These are phyloP conservation scores for Candida maesae DNA, from an alignment of 805 yeast species.

Conservation along the genomic window DNA sequence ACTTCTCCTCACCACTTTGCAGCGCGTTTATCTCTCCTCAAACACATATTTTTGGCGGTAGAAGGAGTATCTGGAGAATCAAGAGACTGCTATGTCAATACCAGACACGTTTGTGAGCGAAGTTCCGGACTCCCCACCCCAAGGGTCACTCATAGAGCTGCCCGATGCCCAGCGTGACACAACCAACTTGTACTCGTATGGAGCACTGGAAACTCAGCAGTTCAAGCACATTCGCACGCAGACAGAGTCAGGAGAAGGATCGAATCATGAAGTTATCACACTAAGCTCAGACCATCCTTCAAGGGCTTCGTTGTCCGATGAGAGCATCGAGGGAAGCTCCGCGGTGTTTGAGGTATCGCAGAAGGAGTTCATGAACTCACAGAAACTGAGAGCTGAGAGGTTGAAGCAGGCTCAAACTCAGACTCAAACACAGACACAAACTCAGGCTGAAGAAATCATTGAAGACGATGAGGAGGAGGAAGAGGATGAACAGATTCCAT, in stretches of 20 bases:
- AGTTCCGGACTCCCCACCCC: constrained; percentile 19
- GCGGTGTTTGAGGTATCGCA: constrained; percentile 16
- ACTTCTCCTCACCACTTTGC: neutral
- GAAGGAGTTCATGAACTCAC: constrained; percentile 14
- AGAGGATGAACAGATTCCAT: neutral
- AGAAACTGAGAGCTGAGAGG: no score
- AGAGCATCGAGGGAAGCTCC: constrained; percentile 5
- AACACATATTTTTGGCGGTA: neutral
- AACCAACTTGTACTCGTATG: constrained; percentile 2
- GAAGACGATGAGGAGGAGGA: no score
- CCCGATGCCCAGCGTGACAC: constrained; percentile 13
- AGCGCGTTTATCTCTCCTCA: neutral
- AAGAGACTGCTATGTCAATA: constrained; percentile 2
- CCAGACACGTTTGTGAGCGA: constrained; percentile 6
- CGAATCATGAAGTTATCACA: constrained; percentile 1
- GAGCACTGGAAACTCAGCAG: neutral
- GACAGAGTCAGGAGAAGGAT: neutral
- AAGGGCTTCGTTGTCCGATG: neutral
- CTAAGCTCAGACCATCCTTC: constrained; percentile 4
- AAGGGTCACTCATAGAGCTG: constrained; percentile 17
- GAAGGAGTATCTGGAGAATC: neutral
- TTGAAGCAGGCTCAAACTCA: neutral
- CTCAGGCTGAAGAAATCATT: no score
- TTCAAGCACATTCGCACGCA: neutral
- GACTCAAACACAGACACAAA: neutral